Base-by-base conservation (phyloP, 1,284 basidiomycete species). In the Boletellus deceptivus region DNA sequence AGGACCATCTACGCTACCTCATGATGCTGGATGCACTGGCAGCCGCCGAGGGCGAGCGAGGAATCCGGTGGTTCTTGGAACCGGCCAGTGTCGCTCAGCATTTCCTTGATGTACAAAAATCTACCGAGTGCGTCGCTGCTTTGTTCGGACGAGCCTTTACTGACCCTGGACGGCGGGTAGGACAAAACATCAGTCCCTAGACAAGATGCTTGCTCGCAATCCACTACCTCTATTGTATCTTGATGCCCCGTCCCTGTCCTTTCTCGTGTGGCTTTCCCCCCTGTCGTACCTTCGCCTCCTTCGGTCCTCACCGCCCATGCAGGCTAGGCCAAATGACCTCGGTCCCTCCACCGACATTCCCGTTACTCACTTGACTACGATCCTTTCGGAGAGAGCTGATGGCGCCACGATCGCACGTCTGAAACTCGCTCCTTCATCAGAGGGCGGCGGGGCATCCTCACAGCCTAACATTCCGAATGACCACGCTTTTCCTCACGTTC, bases 61-160 rank as follows among this genome's bases (percentile, higher is more conserved):
- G 87, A 1, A 74, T 86, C 31, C 74, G 80, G 43, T 91, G 89
- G 89, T 89, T 91, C 61, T 80, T 74, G 43, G 83, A 84, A 57
- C 84, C 31, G 77, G 83, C 60, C 40, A 53, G 2, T n/a, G 53
- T 55, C 22, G 50, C 55, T 24, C 59, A 55, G 16, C 51, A 67
- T 57, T 63, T 67, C 14, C 35, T 62, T 16, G 47, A 48, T 34
- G 27, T 38, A 7, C 56, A 65, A 50, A 57, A 52, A 37, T 24
- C 43, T 10, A 13, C 42, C 31, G 52, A 35, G 64, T 69, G 43
- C 10, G 61, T 53, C 43, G 11, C 17, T 38, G 37, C 11, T 33
- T 31, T 11, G 5, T 34, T 16, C 24, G 14, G 40, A 29, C 3
- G 20, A n/a, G n/a, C 29, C 17, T 37, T 33, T 38, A 22, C 50